These are phyloP conservation scores for Citrullus amarus DNA, from an alignment of 306 rosid species.

Conservation along the genomic window DNA sequence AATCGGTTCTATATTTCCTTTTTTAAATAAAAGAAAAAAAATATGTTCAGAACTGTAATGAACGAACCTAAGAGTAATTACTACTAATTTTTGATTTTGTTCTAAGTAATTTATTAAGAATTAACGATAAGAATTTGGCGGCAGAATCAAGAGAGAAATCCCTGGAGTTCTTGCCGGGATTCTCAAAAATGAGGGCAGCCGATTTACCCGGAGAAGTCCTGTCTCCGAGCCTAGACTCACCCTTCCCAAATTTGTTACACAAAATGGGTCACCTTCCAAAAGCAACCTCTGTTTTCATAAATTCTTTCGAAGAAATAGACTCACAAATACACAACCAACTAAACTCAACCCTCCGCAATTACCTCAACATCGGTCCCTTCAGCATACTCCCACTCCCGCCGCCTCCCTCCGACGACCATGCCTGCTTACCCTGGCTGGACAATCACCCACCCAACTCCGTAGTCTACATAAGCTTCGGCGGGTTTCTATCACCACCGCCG, in stretches of 20 bases:
- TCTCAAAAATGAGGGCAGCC: slow-evolving; percentile 14
- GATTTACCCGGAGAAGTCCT: slow-evolving; percentile 48
- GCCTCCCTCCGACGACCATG: slow-evolving; percentile 12
- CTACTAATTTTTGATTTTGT: too few relatives aligned
- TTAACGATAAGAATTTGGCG: too few relatives aligned
- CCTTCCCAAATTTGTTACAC: slow-evolving; percentile 29
- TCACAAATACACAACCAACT: slow-evolving; percentile 14
- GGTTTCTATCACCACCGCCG: slow-evolving; percentile 37
- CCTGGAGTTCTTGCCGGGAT: slow-evolving; percentile 43
- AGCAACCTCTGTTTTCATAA: slow-evolving; percentile 47
- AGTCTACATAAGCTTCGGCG: slow-evolving; percentile 50
- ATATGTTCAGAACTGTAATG: too few relatives aligned
- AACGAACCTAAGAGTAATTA: too few relatives aligned
- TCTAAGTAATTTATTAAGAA: too few relatives aligned
- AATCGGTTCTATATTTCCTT: too few relatives aligned
- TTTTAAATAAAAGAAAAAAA: too few relatives aligned
- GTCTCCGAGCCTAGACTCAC: slow-evolving; percentile 9
- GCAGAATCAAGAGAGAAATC: slow-evolving; percentile 11
- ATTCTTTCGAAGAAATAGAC: slow-evolving; percentile 41
- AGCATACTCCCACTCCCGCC: slow-evolving; percentile 19
- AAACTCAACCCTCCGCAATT: slow-evolving; percentile 11
- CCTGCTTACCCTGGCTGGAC: slow-evolving; percentile 46
- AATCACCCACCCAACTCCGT: slow-evolving; percentile 30
- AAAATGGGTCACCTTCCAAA: slow-evolving; percentile 50
- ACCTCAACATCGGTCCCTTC: slow-evolving; percentile 58